Base-by-base conservation (phyloP, 1,284 basidiomycete species). In the Malassezia sympodialis region DNA sequence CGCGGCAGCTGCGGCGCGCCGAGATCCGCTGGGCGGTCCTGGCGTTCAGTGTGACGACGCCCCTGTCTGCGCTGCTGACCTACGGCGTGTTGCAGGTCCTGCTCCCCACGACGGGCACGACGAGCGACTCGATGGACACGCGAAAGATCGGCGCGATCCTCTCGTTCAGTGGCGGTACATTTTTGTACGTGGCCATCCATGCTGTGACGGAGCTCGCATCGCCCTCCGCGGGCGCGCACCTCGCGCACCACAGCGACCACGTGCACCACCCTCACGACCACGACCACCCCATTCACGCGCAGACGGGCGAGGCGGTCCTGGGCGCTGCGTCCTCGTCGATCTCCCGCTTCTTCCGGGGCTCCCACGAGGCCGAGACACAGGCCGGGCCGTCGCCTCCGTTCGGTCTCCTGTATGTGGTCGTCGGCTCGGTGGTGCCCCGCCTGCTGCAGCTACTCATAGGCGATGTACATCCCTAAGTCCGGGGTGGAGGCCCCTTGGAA, bases 151-250 rank as follows among this genome's bases (percentile, higher is more conserved):
- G 87, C 6, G 76, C 82, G 7, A 83, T 85, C 1, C 77, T 90
- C 19, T 79, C 89, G n/a, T 78, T 88, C 59, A 89, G 87, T 15
- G 91, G 88, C 34, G 90, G 90, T 14, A 90, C 88, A 1, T 96
- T 96, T 76, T 78, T 96, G 27, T 96, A 91, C 71, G 90, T 96
- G 30, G 90, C 90, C 0, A 91, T 90, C 2, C 73, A 75, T 32
- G 71, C 72, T 0, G 66, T 76, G 23, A 53, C 69, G 17, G 66
- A 72, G 39, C 58, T 68, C 17, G 62, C 69, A 7, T 37, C 50
- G 10, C 17, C 39, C 6, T 3, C 37, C 4, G 37, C 26, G 15
- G 19, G 37, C 28, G 45, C 26, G 35, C 23, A 17, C 28, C 28
- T 28, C 19, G 3, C 51, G 4, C 14, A 15, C 14, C 21, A 26